These are phyloP conservation scores for Grigorovia jiainica DNA, from an alignment of 805 yeast genomes.

Conservation along the genomic window DNA sequence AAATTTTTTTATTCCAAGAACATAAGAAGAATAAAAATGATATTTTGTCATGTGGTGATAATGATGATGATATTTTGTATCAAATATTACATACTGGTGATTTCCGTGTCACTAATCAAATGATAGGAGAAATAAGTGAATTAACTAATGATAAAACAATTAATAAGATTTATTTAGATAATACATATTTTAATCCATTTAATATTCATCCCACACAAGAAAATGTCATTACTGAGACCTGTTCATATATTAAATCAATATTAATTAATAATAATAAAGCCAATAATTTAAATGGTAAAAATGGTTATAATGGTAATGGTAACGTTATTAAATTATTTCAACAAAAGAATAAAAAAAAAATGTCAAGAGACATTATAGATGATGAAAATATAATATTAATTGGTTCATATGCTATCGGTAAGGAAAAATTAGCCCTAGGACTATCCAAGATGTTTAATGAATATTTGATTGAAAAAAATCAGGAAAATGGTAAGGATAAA, in stretches of 20 bases:
- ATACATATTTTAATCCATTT: conserved; percentile 74
- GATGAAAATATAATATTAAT: conserved; percentile 33
- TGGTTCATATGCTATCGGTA: conserved; percentile 90
- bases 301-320: conserved; percentile 25
- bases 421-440: conserved; percentile 71
- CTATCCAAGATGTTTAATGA: conserved; percentile 39
- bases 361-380: neutral
- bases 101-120: conserved; percentile 57
- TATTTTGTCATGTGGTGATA: conserved; percentile 7
- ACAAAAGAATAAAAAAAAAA: neutral
- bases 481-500: neutral
- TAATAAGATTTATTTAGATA: conserved; percentile 72
- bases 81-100: conserved; percentile 80
- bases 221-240: conserved; percentile 52
- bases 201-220: conserved; percentile 74
- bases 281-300: conserved; percentile 9
- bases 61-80: conserved; percentile 3
- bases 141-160: neutral
- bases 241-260: conserved; percentile 36
- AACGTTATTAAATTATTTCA: conserved; percentile 1
- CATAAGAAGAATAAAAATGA: conserved; percentile 2
- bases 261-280: conserved; percentile 21
- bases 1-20: conserved; percentile 59
- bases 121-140: conserved; percentile 30
- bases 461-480: conserved; percentile 5